Evolutionary conservation across 2,329 filamentous ascomycete genomes (phyloP), one percentile per base, ranked within the genome.

Genomic region (Stachybotrys chartarum): DNA sequence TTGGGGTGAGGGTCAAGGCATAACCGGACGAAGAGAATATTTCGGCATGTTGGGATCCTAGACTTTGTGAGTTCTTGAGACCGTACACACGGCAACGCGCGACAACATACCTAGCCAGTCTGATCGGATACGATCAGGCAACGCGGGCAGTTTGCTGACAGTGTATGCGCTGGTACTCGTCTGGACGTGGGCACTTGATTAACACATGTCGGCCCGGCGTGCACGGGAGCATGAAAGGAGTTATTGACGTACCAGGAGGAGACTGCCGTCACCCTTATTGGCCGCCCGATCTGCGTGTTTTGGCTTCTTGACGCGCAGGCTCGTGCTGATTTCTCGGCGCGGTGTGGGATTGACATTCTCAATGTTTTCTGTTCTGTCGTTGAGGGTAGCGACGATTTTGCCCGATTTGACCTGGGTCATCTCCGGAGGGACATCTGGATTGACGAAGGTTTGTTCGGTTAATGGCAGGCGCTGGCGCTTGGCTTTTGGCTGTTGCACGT

Each of bases 161-260:
- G 83, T 87, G 69, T 94, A 97, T 60, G 90, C 89, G 67, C 86
- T 85, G 66, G 90, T 96, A 66, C 85, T 90, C 45, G 90, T 90
- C 88, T 95, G 58, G 35, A 14, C 35, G 14, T 42, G 35, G 35
- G 35, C 24, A 24, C 24, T 24, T 42, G 35, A 14, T 42, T 42
- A 42, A 5, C 35, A 11, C 60, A 53, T 54, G n/a, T 42, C 53
- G 57, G 54, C 60, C 58, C 57, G 58, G 62, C 54, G 52, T 54
- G 63, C 65, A 30, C 50, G 55, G 32, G 50, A 49, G 54, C 35
- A 24, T 24, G 24, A 24, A 24, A 24, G 24, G 24, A 24, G 24
- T 2, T 24, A 24, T 51, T 45, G n/a, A 70, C 80, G 55, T 74
- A 89, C 86, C 72, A 90, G 68, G 62, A 87, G 76, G 58, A 84